Percentiles rank a stretch among this genome's conserved stretches.
phyloP scores from a whole-genome alignment of 768 basidiomycete species.

The Fomitopsis serialis region DNA sequence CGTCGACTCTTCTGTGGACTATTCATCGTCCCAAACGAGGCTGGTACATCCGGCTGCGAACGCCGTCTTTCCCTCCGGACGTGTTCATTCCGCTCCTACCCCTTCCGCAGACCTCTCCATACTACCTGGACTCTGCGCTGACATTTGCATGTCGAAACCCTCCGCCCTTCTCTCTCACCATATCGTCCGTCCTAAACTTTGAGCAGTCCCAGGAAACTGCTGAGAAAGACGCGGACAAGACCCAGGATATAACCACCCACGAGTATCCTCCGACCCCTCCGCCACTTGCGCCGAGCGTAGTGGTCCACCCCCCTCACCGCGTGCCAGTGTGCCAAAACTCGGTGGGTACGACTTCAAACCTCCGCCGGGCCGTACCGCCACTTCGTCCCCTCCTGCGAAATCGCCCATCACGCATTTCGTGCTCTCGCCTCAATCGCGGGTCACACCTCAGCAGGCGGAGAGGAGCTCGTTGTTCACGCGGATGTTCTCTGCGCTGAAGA shows the following conservation, averaged over 20 bases:
- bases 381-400: background rate
- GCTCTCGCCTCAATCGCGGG: constrained; percentile 25
- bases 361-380: background rate
- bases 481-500: constrained; percentile 24
- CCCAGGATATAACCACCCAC: constrained; percentile 19
- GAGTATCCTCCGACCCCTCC: constrained; percentile 33
- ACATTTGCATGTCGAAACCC: constrained; percentile 31
- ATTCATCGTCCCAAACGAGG: constrained; percentile 77
- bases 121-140: constrained; percentile 27
- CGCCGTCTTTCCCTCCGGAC: constrained; percentile 61
- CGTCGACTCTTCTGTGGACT: constrained; percentile 62
- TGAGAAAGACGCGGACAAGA: constrained; percentile 20
- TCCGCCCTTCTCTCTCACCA: constrained; percentile 6
- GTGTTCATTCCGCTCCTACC: constrained; percentile 31
- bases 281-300: constrained; percentile 18
- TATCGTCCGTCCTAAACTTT: constrained; percentile 2
- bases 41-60: constrained; percentile 78
- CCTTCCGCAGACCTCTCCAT: constrained; percentile 24
- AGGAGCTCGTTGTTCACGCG: constrained; percentile 20
- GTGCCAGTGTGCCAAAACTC: constrained; percentile 25
- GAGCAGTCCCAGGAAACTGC: constrained; percentile 24
- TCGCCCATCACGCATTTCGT: constrained; percentile 23
- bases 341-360: constrained; percentile 10
- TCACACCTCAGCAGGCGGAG: constrained; percentile 12
- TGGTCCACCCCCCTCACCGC: constrained; percentile 25